phyloP scores from a whole-genome alignment of 2,329 filamentous ascomycete species.

The Penicillium glabrum region DNA sequence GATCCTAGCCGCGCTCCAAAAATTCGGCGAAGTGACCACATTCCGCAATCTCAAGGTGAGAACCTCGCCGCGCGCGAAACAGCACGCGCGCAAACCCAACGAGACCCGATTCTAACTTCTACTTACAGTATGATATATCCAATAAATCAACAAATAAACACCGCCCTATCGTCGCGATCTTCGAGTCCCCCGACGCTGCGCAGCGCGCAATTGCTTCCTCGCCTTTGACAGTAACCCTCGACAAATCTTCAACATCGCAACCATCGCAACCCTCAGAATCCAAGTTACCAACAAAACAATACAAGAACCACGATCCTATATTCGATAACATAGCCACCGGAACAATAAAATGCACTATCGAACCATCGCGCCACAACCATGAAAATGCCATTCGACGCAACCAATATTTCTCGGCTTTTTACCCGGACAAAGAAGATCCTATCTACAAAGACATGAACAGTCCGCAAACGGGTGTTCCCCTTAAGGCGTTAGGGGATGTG shows the following conservation, averaged over 20 bases:
- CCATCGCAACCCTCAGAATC: background rate
- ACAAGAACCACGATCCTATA: background rate
- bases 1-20: constrained; percentile 38
- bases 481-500: constrained; percentile 33
- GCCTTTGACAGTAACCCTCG: constrained; percentile 27
- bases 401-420: constrained; percentile 32
- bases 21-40: constrained; percentile 42
- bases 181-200: constrained; percentile 37
- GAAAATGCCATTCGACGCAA: constrained; percentile 28
- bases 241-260: background rate
- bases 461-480: constrained; percentile 22
- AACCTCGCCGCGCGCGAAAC: background rate
- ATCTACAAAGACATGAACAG: constrained; percentile 31
- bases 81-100: background rate
- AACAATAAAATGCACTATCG: constrained; percentile 28
- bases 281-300: background rate
- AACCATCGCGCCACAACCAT: constrained; percentile 31
- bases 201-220: constrained; percentile 33
- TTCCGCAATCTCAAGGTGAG: constrained; percentile 39
- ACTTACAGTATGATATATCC: constrained; percentile 32
- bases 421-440: constrained; percentile 19
- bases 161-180: constrained; percentile 34
- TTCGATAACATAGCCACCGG: background rate
- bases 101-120: background rate
- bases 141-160: constrained; percentile 21